These are phyloP conservation scores for Garcia nutans DNA, from an alignment of 345 rosid genomes.

Conservation along the genomic window DNA sequence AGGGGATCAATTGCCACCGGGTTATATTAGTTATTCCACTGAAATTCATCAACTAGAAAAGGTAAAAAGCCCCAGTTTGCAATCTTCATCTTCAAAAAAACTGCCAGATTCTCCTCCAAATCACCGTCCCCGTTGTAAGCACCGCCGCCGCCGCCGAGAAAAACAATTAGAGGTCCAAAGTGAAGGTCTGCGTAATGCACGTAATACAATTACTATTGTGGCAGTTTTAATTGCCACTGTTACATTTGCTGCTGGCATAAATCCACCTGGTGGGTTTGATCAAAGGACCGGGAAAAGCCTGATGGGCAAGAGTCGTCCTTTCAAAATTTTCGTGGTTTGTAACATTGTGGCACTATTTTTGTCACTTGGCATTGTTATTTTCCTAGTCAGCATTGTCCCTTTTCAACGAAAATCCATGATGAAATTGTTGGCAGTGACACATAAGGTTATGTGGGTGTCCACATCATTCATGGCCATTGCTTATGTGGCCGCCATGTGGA, in stretches of 20 bases:
- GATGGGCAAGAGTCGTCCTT: conserved; percentile 34
- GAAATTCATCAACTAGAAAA: conserved; percentile 20
- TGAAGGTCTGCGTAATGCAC: conserved; percentile 60
- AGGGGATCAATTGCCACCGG: conserved; percentile 43
- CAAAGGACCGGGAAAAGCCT: conserved; percentile 36
- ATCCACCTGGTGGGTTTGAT: conserved; percentile 65
- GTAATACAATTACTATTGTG: conserved; percentile 57
- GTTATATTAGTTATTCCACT: conserved; percentile 1
- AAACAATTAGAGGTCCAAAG: conserved; percentile 42
- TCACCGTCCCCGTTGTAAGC: conserved; percentile 15
- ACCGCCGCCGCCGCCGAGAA: conserved; percentile 17
- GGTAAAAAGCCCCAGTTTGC: background rate
- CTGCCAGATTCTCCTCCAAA: conserved; percentile 7
- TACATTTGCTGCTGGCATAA: conserved; percentile 62
- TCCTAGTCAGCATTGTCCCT: conserved; percentile 60
- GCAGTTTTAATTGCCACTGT: conserved; percentile 64
- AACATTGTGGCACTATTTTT: conserved; percentile 53
- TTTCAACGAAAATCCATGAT: conserved; percentile 49
- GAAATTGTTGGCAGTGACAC: conserved; percentile 46
- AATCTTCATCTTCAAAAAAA: conserved; percentile 5
- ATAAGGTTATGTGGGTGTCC: conserved; percentile 62
- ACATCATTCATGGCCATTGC: conserved; percentile 57
- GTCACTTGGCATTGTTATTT: conserved; percentile 55
- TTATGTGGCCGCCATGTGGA: conserved; percentile 54
- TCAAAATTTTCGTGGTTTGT: conserved; percentile 58